Evolutionary conservation across 768 basidiomycete species (phyloP).

Genomic region (Boletus rubescentipes): DNA sequence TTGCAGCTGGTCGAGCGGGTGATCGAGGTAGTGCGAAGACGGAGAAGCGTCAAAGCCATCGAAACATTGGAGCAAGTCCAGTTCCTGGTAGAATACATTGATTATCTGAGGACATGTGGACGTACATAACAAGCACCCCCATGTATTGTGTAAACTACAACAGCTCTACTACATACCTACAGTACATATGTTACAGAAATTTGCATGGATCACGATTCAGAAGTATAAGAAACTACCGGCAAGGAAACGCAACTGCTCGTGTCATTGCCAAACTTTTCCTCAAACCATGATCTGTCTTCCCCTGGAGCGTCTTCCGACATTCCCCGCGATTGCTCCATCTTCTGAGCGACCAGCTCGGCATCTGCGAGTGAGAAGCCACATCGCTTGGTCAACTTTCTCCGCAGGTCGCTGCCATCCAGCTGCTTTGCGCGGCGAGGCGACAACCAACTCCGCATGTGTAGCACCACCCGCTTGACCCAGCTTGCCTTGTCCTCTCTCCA

Average conservation of each 20-base stretch:
- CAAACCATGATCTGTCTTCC: constrained; percentile 21
- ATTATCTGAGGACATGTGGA: constrained; percentile 44
- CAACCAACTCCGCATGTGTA: constrained; percentile 28
- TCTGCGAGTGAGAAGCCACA: constrained; percentile 25
- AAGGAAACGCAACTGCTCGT: constrained; percentile 10
- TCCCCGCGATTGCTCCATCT: constrained; percentile 17
- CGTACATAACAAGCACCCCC: background rate
- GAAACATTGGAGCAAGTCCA: constrained; percentile 93
- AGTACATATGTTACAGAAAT: background rate
- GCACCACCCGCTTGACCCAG: constrained; percentile 25
- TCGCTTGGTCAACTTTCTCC: constrained; percentile 21
- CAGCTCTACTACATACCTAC: background rate
- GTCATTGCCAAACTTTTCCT: constrained; percentile 16
- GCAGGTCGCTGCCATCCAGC: constrained; percentile 13
- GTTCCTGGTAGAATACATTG: constrained; percentile 77
- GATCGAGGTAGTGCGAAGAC: constrained; percentile 67
- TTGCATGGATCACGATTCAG: background rate
- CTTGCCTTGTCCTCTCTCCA: constrained; percentile 28
- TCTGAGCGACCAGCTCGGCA: constrained; percentile 17
- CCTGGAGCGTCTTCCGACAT: constrained; percentile 3
- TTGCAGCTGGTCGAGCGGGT: constrained; percentile 69
- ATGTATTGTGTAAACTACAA: constrained; percentile 3
- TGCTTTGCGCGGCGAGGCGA: constrained; percentile 13
- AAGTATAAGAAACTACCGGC: constrained; percentile 9
- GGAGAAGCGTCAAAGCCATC: constrained; percentile 86